Evolutionary conservation across 805 yeast species (phyloP).

Genomic region (Candida michaelii): DNA sequence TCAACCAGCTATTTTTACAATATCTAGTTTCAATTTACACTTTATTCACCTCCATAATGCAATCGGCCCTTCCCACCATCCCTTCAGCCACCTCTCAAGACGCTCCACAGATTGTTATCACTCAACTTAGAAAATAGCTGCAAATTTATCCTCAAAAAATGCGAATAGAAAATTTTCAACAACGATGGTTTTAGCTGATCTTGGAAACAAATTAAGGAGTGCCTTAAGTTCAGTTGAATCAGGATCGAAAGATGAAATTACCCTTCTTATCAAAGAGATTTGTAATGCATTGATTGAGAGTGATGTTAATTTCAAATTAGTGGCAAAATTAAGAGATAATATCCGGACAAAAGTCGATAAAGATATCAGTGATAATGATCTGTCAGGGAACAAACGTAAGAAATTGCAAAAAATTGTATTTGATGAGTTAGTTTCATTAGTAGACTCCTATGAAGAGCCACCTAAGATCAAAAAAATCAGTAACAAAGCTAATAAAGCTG

Average conservation of each 20-base stretch:
- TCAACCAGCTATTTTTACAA: too few relatives aligned
- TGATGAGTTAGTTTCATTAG: conserved; percentile 85
- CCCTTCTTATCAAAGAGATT: conserved; percentile 74
- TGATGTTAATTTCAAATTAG: conserved; percentile 90
- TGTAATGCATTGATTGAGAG: conserved; percentile 88
- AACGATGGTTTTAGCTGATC: conserved; percentile 46
- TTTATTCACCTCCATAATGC: too few relatives aligned
- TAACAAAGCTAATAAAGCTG: conserved; percentile 18
- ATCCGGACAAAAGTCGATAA: conserved; percentile 48
- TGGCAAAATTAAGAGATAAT: conserved; percentile 70
- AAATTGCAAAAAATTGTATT: conserved; percentile 88
- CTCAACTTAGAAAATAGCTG: not conserved
- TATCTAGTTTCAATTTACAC: too few relatives aligned
- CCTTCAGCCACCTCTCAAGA: too few relatives aligned
- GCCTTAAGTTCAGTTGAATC: conserved; percentile 43
- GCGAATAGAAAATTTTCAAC: conserved; percentile 10
- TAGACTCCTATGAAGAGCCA: conserved; percentile 63
- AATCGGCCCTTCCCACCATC: too few relatives aligned
- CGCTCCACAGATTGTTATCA: too few relatives aligned
- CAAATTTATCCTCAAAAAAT: not conserved
- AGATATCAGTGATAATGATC: conserved; percentile 51
- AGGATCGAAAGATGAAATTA: conserved; percentile 40
- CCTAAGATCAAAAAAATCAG: conserved; percentile 83
- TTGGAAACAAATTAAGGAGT: conserved; percentile 43
- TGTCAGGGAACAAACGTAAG: conserved; percentile 69